Evolutionary conservation across 768 basidiomycete genomes (phyloP), one percentile per base, ranked within the genome.

Genomic region (Leucosporidium creatinivorum): DNA sequence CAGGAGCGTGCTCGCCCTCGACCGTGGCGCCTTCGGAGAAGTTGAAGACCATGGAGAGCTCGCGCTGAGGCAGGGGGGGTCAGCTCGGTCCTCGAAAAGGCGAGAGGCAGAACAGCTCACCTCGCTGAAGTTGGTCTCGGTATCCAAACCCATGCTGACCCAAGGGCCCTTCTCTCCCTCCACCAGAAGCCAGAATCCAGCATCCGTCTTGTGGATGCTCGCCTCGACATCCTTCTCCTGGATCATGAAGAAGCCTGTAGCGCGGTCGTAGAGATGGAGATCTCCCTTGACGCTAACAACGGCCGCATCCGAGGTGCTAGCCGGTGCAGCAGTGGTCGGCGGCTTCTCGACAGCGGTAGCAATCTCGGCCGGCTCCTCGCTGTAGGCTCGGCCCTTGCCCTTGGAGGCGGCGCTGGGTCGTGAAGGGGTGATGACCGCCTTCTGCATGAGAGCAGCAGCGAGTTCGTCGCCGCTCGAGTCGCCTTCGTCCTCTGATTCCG

Each of bases 31-130:
- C 61, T 23, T 44, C 28, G 0, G 64, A 47, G 76, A 91, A 82
- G 72, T 93, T 94, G 89, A 96, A 98, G 36, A 93, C 93, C 74
- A 97, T 82, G 5, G 93, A 89, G 57, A 75, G 72, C 58, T 44
- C 39, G 39, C 39, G 39, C 39, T 44, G 73, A 31, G 26, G 26
- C 18, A 66, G 55, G 75, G 74, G 28, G 26, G 26, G 30, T 54
- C 52, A 54, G 52, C 52, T 54, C 52, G 13, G 26, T 54, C 13
- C 51, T 13, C 51, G 51, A 4, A 8, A 7, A n/a, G 9, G 39
- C 25, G 75, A 72, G 15, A 12, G 8, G 23, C 33, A 33, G 33
- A 74, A 10, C 19, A 28, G 47, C 58, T n/a, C 39, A 64, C 62
- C 47, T 71, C 69, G 47, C 67, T 69, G 36, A 74, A 74, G 31